Base-by-base conservation (phyloP, 768 basidiomycete genomes). In the Cystobasidium ongulense region DNA sequence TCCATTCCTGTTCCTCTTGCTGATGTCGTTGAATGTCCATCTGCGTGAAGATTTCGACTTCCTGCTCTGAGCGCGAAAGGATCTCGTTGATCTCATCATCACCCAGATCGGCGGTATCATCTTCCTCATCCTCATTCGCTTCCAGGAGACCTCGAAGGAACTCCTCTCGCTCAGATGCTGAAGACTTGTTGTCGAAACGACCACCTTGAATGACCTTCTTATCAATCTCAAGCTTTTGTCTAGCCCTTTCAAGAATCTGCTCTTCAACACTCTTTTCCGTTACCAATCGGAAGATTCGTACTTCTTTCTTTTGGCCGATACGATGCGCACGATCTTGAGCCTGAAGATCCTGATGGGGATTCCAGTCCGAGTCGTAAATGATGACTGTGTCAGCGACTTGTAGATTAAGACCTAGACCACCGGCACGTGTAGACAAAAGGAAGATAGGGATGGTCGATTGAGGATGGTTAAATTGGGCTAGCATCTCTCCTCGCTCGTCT, bases 181-280 rank as follows among this genome's bases (percentile, higher is more conserved):
- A 95, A 25, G 94, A 95, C 82, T 95, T 95, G 83, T 98, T 95
- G 81, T 99, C 96, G 83, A 61, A 68, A 23, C 64, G 43, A 25
- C 63, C 64, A 13, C 61, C 73, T 27, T 62, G 53, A 79, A 97
- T 97, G 83, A 96, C 95, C 82, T 99, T 98, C 83, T 95, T 93
- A 81, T 99, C 96, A 79, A 99, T 94, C 79, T 95, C 95, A 33
- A 97, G 89, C 84, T 99, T 99, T 83, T 88, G 91, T 73, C 91
- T 87, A 4, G 96, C 96, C 13, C 59, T 57, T 5, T 91, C 86
- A 85, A 98, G 88, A 78, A 98, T 96, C 1, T 93, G 92, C 82
- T 98, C 96, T 82, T 98, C 96, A 27, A 99, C 92, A 76, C 93
- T 95, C 84, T 93, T 92, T 81, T 96, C 92, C 2, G 95, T 96